Conservation (phyloP, 192 early-diverging fungal species). For the Phycomyces nitens region DNA sequence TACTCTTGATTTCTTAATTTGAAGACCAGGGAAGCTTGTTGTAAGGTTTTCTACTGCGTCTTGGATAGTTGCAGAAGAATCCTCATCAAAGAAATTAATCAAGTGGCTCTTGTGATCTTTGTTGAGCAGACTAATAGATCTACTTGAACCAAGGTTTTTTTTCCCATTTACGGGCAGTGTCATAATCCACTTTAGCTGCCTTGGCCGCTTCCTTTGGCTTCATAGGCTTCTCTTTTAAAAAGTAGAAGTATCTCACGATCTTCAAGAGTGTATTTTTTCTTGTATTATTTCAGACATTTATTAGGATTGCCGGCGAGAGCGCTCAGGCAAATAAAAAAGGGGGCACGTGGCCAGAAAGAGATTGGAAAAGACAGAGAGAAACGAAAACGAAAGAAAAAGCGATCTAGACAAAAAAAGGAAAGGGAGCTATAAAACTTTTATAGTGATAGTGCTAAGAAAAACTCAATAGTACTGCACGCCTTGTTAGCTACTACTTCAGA, state of each 20-base stretch:
- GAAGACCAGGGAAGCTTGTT: background rate
- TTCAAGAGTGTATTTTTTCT: background rate
- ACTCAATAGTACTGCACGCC: too few species aligned
- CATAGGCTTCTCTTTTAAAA: conserved; percentile 18
- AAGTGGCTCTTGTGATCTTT: conserved; percentile 13
- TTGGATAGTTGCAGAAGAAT: conserved; percentile 10
- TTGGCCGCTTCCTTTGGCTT: conserved; percentile 9
- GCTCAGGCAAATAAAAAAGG: too few species aligned
- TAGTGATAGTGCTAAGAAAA: too few species aligned
- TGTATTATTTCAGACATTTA: too few species aligned
- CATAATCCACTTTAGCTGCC: conserved; percentile 13
- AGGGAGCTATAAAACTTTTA: too few species aligned
- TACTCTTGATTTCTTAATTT: conserved; percentile 9
- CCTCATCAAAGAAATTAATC: conserved; percentile 15
- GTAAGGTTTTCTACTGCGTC: conserved; percentile 12
- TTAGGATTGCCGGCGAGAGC: too few species aligned
- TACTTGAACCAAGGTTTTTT: conserved; percentile 6
- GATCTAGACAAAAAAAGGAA: too few species aligned
- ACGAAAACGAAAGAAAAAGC: too few species aligned
- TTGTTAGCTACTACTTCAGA: too few species aligned
- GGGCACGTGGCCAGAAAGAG: too few species aligned
- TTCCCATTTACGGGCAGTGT: conserved; percentile 5
- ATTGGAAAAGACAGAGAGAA: too few species aligned
- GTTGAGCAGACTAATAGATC: conserved; percentile 8
- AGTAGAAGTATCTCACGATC: conserved; percentile 4